A percentile compares a stretch with the other conserved stretches of the same genome.
phyloP scores from a whole-genome alignment of 768 basidiomycete species.

The Mycena pura region DNA sequence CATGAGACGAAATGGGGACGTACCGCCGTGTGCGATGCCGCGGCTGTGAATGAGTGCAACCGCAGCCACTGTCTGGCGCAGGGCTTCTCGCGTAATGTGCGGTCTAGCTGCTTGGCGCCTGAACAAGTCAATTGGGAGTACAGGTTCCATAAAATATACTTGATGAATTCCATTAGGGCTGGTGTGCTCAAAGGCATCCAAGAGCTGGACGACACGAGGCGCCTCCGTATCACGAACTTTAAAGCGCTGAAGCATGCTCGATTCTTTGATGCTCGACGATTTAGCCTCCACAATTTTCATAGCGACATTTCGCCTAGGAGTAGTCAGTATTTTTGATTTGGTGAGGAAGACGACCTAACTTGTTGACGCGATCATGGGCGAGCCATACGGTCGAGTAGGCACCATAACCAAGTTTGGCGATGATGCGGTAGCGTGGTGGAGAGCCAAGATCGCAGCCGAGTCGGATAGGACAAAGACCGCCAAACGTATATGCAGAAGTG shows the following conservation, averaged over 20 bases:
- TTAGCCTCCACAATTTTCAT: not conserved
- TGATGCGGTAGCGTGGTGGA: not conserved
- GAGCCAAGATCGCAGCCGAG: not conserved
- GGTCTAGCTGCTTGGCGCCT: not conserved
- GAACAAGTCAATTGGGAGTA: not conserved
- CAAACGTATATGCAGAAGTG: not conserved
- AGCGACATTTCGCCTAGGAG: not conserved
- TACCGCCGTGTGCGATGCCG: too few species aligned
- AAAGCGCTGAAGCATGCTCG: not conserved
- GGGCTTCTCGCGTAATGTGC: not conserved
- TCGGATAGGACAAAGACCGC: not conserved
- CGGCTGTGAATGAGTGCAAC: too few species aligned
- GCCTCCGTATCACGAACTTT: too few species aligned
- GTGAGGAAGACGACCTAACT: not conserved
- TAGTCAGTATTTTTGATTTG: not conserved
- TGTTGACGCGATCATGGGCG: too few species aligned
- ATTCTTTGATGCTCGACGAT: not conserved
- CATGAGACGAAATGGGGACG: not conserved
- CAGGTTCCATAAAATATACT: not conserved
- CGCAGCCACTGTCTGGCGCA: not conserved
- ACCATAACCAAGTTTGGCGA: not conserved
- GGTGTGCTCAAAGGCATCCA: too few species aligned
- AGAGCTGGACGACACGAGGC: too few species aligned
- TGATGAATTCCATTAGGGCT: not conserved
- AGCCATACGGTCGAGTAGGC: not conserved